Percentiles rank a stretch among this genome's conserved stretches.
These are phyloP conservation scores for Dictyostelium citrinum DNA, from an alignment of 78 protist species.

Conservation along the genomic window DNA sequence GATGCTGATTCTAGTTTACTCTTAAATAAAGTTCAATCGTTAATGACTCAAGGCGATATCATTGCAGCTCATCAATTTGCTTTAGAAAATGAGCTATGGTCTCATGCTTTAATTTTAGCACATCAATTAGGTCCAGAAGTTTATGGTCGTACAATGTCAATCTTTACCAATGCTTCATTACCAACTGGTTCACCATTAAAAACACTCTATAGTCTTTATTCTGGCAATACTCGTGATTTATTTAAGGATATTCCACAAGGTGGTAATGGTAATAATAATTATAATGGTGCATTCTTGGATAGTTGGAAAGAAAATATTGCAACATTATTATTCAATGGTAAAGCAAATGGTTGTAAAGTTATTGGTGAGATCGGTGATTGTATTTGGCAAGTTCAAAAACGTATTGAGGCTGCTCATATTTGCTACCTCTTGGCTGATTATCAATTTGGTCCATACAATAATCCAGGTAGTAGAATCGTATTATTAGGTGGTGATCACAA, in stretches of 20 bases:
- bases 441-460: constrained; percentile 62
- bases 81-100: constrained; percentile 34
- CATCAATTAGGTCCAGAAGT: constrained; percentile 43
- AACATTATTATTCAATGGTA: constrained; percentile 55
- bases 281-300: constrained; percentile 33
- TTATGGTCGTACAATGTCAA: constrained; percentile 8
- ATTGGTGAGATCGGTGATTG: constrained; percentile 73
- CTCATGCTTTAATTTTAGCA: constrained; percentile 38
- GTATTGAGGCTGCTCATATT: constrained; percentile 74
- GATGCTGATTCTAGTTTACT: constrained; percentile 3
- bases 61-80: constrained; percentile 45
- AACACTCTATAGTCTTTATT: constrained; percentile 48
- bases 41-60: constrained; percentile 34
- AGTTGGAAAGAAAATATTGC: constrained; percentile 78
- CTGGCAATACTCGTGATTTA: constrained; percentile 36
- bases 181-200: constrained; percentile 63
- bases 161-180: not conserved
- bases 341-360: constrained; percentile 14
- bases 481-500: constrained; percentile 73
- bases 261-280: not conserved
- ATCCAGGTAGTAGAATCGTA: constrained; percentile 71
- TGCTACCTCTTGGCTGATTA: constrained; percentile 70
- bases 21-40: constrained; percentile 18
- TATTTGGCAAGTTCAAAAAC: constrained; percentile 66
- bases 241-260: constrained; percentile 7